Percentiles rank a stretch among this genome's conserved stretches.
These are phyloP conservation scores for Physcia stellaris DNA, from an alignment of 495 filamentous ascomycete genomes.

Conservation along the genomic window DNA sequence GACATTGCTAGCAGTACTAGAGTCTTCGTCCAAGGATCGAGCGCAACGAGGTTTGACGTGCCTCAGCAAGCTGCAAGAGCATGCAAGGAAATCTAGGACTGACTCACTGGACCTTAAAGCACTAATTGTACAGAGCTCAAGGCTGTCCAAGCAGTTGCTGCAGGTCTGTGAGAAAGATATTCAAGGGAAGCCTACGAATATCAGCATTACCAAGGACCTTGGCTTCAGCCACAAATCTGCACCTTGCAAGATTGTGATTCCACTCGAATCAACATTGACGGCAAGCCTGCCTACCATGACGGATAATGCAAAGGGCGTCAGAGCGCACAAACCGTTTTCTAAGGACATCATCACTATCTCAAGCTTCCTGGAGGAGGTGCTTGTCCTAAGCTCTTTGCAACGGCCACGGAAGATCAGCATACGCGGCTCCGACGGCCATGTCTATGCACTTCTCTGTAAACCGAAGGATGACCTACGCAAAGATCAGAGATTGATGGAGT, in stretches of 20 bases:
- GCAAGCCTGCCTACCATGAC: slow-evolving; percentile 67
- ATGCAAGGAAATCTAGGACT: slow-evolving; percentile 30
- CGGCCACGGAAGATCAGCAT: slow-evolving; percentile 84
- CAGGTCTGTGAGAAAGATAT: slow-evolving; percentile 61
- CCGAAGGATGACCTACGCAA: slow-evolving; percentile 96
- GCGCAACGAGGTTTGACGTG: slow-evolving; percentile 32
- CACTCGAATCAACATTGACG: slow-evolving; percentile 70
- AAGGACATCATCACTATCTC: slow-evolving; percentile 45
- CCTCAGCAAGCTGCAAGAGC: slow-evolving; percentile 25
- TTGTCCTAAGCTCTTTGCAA: slow-evolving; percentile 83
- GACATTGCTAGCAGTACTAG: slow-evolving; percentile 73
- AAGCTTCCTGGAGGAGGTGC: slow-evolving; percentile 67
- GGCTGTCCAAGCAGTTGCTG: slow-evolving; percentile 72
- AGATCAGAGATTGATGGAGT: slow-evolving; percentile 97
- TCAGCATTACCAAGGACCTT: slow-evolving; percentile 61
- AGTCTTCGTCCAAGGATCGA: slow-evolving; percentile 37
- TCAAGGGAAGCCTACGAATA: slow-evolving; percentile 52
- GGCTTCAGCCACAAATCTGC: slow-evolving; percentile 72
- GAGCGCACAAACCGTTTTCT: slow-evolving; percentile 73
- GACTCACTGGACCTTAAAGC: slow-evolving; percentile 45
- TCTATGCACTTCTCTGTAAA: slow-evolving; percentile 86
- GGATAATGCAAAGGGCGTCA: slow-evolving; percentile 48
- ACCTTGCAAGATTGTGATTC: slow-evolving; percentile 74
- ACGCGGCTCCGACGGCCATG: slow-evolving; percentile 72
- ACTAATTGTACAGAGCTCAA: slow-evolving; percentile 65